These are phyloP conservation scores for Dendrobium huoshanense DNA, from an alignment of 106 monocot species.

Conservation along the genomic window DNA sequence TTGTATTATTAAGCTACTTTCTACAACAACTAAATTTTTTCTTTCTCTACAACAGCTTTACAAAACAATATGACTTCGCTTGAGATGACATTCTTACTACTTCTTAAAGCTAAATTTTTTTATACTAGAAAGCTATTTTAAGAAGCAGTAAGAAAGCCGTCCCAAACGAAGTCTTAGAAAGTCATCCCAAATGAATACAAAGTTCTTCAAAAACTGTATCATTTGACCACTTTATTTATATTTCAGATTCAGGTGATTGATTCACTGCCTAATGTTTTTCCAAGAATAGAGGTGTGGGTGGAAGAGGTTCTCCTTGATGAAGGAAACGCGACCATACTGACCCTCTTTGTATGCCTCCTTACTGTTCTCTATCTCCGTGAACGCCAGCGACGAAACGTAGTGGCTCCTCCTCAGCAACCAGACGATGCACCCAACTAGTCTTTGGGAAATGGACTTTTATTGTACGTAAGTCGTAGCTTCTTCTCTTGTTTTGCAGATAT, in stretches of 20 bases:
- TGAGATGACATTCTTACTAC: no score
- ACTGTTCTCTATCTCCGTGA: slow-evolving; percentile 92
- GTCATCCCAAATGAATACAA: no score
- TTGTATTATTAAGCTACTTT: no score
- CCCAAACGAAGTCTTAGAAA: no score
- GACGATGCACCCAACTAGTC: not conserved
- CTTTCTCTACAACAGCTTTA: no score
- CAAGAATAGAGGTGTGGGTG: slow-evolving; percentile 76
- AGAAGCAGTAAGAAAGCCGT: no score
- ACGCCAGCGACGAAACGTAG: slow-evolving; percentile 49
- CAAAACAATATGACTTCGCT: no score
- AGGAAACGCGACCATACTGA: slow-evolving; percentile 76
- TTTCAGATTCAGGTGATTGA: slow-evolving; percentile 71
- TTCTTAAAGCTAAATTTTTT: no score
- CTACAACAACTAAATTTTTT: no score
- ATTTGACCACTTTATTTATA: not conserved
- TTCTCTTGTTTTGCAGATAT: not conserved
- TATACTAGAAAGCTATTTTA: no score
- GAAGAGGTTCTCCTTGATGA: slow-evolving; percentile 85
- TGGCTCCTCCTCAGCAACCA: slow-evolving; percentile 31
- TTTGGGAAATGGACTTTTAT: no score
- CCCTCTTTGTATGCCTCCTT: slow-evolving; percentile 72
- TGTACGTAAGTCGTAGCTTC: not conserved
- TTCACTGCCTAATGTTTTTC: slow-evolving; percentile 66
- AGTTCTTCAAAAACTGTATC: no score